Conservation (phyloP, 169 alveolate genomes). For the Sarcocystis neurona region DNA sequence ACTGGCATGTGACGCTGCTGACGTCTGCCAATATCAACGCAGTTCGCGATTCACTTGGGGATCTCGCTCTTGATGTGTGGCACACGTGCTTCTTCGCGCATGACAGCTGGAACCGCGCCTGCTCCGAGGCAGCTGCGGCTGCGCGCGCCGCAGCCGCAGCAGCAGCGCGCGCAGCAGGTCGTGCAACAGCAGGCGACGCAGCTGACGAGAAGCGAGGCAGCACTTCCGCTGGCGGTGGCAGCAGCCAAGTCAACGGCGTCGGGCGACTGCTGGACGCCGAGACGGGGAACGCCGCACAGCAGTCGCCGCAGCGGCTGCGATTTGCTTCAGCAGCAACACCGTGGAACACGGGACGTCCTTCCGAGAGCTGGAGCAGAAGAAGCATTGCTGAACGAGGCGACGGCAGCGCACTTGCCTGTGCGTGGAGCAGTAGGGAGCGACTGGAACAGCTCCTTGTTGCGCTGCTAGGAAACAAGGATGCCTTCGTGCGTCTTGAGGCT, state of each 20-base stretch:
- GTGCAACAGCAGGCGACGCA: slow-evolving; percentile 22
- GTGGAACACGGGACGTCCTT: no score
- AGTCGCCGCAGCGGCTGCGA: no score
- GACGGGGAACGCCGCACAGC: no score
- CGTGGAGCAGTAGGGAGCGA: slow-evolving; percentile 61
- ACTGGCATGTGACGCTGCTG: slow-evolving; percentile 41
- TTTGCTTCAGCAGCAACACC: slow-evolving; percentile 36
- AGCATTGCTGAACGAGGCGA: no score
- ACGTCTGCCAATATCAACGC: slow-evolving; percentile 40
- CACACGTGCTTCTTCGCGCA: slow-evolving; percentile 39
- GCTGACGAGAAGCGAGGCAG: no score
- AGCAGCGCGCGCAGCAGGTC: slow-evolving; percentile 2
- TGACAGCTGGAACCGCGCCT: no score
- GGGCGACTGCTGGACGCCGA: no score
- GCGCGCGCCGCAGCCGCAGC: slow-evolving; percentile 24
- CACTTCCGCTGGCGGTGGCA: no score
- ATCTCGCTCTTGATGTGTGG: slow-evolving; percentile 55
- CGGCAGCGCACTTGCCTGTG: no score
- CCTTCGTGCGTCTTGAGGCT: slow-evolving; percentile 77
- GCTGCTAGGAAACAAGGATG: slow-evolving; percentile 79
- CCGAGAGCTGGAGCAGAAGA: no score
- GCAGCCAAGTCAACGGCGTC: no score
- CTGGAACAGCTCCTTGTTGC: slow-evolving; percentile 81
- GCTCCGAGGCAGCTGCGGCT: no score
- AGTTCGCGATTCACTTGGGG: slow-evolving; percentile 30